Conservation (phyloP, 345 rosid species). For the Linum trigynum region DNA sequence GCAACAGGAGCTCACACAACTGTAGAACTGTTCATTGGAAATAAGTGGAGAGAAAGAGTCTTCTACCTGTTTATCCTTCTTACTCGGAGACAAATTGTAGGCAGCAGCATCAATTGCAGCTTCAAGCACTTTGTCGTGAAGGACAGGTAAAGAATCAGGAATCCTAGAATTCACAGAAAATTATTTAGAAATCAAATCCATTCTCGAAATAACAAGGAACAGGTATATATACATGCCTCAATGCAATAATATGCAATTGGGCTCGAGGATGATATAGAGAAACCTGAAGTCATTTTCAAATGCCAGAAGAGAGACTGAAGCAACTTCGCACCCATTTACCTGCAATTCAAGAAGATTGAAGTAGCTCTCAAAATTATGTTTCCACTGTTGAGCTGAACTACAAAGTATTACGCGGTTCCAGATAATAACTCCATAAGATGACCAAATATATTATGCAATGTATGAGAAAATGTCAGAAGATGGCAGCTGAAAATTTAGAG, state of each 20-base stretch:
- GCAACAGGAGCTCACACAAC: slow-evolving; percentile 16
- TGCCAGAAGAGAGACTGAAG: slow-evolving; percentile 18
- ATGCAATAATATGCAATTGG: not conserved
- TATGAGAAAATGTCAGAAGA: too few species aligned
- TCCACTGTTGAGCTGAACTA: not conserved
- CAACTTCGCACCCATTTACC: slow-evolving; percentile 25
- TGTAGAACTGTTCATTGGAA: slow-evolving; percentile 1
- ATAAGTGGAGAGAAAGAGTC: slow-evolving; percentile 3
- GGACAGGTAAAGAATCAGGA: slow-evolving; percentile 60
- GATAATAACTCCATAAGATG: not conserved
- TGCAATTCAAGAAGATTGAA: not conserved
- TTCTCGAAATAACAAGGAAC: not conserved
- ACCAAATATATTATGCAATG: too few species aligned
- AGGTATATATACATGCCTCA: not conserved
- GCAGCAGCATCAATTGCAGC: slow-evolving; percentile 56
- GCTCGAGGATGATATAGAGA: slow-evolving; percentile 18
- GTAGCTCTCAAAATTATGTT: not conserved
- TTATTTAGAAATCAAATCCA: not conserved
- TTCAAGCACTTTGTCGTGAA: slow-evolving; percentile 69
- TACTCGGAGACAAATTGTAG: slow-evolving; percentile 31
- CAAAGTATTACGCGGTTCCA: not conserved
- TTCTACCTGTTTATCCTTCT: slow-evolving; percentile 42
- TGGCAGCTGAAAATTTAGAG: too few species aligned
- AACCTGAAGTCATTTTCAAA: slow-evolving; percentile 16
- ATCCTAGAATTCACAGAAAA: slow-evolving; percentile 40